Conservation (phyloP, 495 filamentous ascomycete genomes). For the Hypoxylon fuscum region DNA sequence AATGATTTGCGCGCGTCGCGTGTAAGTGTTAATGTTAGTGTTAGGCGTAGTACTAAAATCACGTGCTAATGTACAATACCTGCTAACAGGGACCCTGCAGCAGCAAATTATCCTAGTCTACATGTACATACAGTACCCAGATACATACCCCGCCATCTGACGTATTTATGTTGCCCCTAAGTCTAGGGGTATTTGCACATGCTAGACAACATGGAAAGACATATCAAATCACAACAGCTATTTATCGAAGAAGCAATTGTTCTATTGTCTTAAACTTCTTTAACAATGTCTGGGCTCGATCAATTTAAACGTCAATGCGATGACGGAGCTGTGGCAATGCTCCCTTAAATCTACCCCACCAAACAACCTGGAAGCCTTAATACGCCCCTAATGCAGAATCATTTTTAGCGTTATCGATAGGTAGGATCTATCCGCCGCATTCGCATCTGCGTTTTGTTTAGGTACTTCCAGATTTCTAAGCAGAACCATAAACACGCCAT, state of each 20-base stretch:
- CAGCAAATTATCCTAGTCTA: neutral
- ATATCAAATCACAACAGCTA: neutral
- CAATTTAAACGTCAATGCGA: neutral
- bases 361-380: neutral
- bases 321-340: conserved; percentile 1
- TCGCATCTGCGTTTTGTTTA: conserved; percentile 22
- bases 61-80: conserved; percentile 1
- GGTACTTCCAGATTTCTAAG: conserved; percentile 46
- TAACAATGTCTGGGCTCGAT: neutral
- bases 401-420: conserved; percentile 11
- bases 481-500: conserved; percentile 26
- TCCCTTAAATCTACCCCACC: conserved; percentile 15
- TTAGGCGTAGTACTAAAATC: neutral
- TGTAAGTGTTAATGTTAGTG: neutral
- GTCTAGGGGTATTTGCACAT: too few relatives aligned
- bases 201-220: too few relatives aligned
- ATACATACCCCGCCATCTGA: neutral
- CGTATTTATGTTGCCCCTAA: neutral
- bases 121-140: neutral
- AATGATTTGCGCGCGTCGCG: conserved; percentile 1
- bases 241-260: neutral
- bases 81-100: neutral
- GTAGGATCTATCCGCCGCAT: conserved; percentile 6
- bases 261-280: neutral
- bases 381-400: too few relatives aligned